Evolutionary conservation across 805 yeast species (phyloP).

Genomic region (Saturnispora bothae): DNA sequence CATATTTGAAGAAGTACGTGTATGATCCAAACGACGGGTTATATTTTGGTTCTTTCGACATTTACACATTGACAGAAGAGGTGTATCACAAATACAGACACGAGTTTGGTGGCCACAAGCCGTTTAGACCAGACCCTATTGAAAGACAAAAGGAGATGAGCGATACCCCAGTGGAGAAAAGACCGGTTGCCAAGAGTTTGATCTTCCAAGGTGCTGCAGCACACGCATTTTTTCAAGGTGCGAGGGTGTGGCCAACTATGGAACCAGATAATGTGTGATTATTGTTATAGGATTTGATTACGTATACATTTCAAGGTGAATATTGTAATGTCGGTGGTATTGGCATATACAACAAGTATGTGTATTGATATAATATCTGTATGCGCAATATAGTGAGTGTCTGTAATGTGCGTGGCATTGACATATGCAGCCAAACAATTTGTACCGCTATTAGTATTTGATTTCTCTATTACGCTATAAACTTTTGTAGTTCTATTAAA

Average conservation of each 20-base stretch:
- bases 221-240: conserved; percentile 58
- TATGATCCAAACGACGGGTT: conserved; percentile 49
- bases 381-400: no score
- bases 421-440: no score
- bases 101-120: conserved; percentile 46
- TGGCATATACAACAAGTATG: no score
- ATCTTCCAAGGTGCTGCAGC: conserved; percentile 63
- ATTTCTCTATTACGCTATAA: neutral
- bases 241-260: conserved; percentile 38
- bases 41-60: conserved; percentile 51
- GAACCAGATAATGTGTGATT: no score
- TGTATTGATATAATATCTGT: no score
- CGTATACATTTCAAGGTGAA: no score
- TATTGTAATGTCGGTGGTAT: no score
- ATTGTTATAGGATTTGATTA: no score
- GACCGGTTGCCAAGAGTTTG: conserved; percentile 31
- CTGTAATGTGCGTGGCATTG: no score
- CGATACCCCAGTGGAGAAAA: conserved; percentile 19
- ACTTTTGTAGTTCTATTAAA: conserved; percentile 9
- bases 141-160: conserved; percentile 40
- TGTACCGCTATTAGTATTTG: no score
- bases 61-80: conserved; percentile 41
- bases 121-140: conserved; percentile 37
- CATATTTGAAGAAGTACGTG: conserved; percentile 45
- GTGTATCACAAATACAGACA: conserved; percentile 39